Base-by-base conservation (phyloP, 768 basidiomycete species). In the Suillus clintonianus region DNA sequence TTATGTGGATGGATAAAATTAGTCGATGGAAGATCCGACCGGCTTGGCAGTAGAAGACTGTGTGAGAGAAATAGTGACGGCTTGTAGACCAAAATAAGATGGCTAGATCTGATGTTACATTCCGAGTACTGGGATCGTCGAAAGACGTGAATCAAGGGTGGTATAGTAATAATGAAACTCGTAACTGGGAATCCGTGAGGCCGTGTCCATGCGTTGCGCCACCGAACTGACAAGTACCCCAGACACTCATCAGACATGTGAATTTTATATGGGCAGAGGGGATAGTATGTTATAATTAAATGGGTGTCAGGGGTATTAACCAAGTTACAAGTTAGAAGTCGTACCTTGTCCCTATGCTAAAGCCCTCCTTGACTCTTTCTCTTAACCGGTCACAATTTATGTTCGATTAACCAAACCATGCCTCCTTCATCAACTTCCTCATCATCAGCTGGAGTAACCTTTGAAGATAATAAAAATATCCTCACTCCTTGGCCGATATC, bases 401-500 rank as follows among this genome's bases (percentile, higher is more conserved):
- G 32, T 32, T 32, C n/a, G 27, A 27, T 27, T 27, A 27, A 27
- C 2, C 27, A 27, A 27, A 27, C 2, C 27, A 27, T 27, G 27
- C 4, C 27, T 27, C 27, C 27, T 27, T 27, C 27, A 27, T 34
- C 34, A 34, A 74, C 61, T 9, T 72, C 78, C 34, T 72, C 73
- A 48, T 74, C 80, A n/a, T n/a, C n/a, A n/a, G n/a, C n/a, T n/a
- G n/a, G n/a, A n/a, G n/a, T n/a, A 57, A 55, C 69, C 5, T 48
- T 48, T 27, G 56, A 57, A 17, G 56, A 57, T 57, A 62, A 70
- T 61, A 76, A 79, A 62, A 70, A 72, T 54, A 45, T 63, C 60
- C 66, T 61, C 42, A 69, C 71, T 39, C 61, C 74, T 55, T 78
- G 78, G 75, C 74, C 77, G 15, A 70, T 74, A 55, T 60, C 71